Base-by-base conservation (phyloP, 495 filamentous ascomycete species). In the Xylaria telfairii region DNA sequence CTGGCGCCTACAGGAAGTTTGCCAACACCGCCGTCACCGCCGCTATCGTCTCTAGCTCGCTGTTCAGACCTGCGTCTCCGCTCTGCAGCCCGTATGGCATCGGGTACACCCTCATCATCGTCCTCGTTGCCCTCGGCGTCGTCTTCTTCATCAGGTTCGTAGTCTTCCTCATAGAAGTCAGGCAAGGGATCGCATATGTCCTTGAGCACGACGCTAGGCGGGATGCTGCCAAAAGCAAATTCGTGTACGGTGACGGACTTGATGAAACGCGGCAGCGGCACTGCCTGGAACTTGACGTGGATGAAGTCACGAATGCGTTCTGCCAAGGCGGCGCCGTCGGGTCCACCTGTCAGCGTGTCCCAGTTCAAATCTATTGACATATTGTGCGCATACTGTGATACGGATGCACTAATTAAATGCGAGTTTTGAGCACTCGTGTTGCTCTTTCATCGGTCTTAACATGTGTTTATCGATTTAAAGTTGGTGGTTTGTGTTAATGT, bases 331-430 rank as follows among this genome's bases (percentile, higher is more conserved):
- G 89, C 83, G 21, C 96, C 94, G 77, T 97, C 94, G 32, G 92
- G 88, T 19, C 95, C 96, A 47, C 90, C 88, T n/a, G 95, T 98
- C 77, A 98, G 87, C 61, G 91, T 91, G 73, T 92, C 89, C 96
- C 96, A 99, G 84, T 97, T 92, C 76, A 99, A 90, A 74, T 97
- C 93, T 83, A 99, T 94, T 71, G 96, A 98, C 96, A 99, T 99
- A 28, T 67, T 57, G 62, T 57, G 28, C 39, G 65, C 47, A 32
- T 70, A 62, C 67, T 60, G 13, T 64, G 37, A 69, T 19, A n/a
- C 34, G 49, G 21, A 46, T 65, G 49, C 26, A 28, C 34, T 28
- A 26, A 24, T 39, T 21, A 12, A 37, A 56, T 56, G 19, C 4
- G 30, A 8, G 12, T 41, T 13, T 28, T 49, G 17, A 30, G 24